Evolutionary conservation across 2,329 filamentous ascomycete species (phyloP).

Genomic region (Ophiostoma fasciatum): DNA sequence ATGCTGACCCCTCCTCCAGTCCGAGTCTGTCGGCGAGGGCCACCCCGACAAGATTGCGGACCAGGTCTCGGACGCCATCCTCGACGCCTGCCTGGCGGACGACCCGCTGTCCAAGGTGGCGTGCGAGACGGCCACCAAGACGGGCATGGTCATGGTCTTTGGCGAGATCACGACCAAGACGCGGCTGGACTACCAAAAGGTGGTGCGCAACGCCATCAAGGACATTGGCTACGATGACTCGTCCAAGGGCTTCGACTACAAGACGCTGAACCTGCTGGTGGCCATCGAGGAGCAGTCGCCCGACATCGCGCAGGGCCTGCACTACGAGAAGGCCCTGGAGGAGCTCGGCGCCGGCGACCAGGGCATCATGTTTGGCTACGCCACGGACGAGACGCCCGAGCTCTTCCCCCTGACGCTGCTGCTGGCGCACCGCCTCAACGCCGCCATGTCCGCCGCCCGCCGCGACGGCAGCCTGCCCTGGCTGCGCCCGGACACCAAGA

Average conservation of each 20-base stretch:
- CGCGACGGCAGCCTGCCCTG: conserved; percentile 78
- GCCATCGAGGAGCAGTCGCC: conserved; percentile 99
- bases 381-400: conserved; percentile 97
- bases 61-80: conserved; percentile 94
- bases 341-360: conserved; percentile 97
- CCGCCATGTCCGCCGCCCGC: conserved; percentile 81
- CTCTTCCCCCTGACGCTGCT: conserved; percentile 87
- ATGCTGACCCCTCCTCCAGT: conserved; percentile 28
- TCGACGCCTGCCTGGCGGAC: conserved; percentile 90
- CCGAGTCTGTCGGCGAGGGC: conserved; percentile 78
- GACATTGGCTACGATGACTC: conserved; percentile 98
- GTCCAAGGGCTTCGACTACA: conserved; percentile 98
- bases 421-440: conserved; percentile 93
- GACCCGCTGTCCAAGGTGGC: conserved; percentile 98
- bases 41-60: conserved; percentile 97
- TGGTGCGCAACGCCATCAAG: conserved; percentile 89
- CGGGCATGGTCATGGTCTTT: conserved; percentile 98
- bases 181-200: conserved; percentile 91
- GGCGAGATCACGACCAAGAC: conserved; percentile 98
- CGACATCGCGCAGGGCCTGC: conserved; percentile 96
- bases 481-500: conserved; percentile 98
- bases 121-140: conserved; percentile 99
- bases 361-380: conserved; percentile 99
- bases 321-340: conserved; percentile 96
- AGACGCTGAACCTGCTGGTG: conserved; percentile 96